Percentiles rank a stretch among this genome's conserved stretches.
Evolutionary conservation across 2,329 filamentous ascomycete genomes (phyloP).

Genomic region (Fusarium poae): DNA sequence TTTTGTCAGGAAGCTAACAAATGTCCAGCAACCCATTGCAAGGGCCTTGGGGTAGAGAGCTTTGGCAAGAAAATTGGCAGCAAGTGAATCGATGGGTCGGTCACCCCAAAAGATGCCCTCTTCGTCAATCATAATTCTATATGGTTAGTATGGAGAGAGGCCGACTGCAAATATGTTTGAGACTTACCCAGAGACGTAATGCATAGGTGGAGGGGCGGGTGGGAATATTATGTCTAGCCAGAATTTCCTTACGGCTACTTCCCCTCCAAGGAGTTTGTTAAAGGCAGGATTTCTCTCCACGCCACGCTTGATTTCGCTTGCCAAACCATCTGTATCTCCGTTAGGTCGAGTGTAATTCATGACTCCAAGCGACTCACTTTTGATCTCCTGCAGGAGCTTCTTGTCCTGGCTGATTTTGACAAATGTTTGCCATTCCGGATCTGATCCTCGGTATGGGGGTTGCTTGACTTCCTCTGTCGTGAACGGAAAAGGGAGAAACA

Average conservation of each 20-base stretch:
- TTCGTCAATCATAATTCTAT: constrained; percentile 64
- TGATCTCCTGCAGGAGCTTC: constrained; percentile 62
- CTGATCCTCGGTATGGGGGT: constrained; percentile 65
- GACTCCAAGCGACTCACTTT: constrained; percentile 54
- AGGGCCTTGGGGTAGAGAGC: constrained; percentile 67
- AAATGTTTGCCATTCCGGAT: constrained; percentile 75
- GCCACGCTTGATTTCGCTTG: constrained; percentile 52
- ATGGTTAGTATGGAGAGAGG: constrained; percentile 38
- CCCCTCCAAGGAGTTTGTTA: constrained; percentile 61
- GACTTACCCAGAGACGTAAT: constrained; percentile 70
- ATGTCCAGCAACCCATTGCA: constrained; percentile 64
- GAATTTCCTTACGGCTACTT: constrained; percentile 62
- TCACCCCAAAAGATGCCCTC: constrained; percentile 63
- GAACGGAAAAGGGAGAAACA: constrained; percentile 74
- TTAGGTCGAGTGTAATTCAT: constrained; percentile 31
- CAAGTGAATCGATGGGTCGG: constrained; percentile 62
- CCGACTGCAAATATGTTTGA: not conserved
- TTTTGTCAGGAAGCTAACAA: constrained; percentile 62
- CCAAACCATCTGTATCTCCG: constrained; percentile 48
- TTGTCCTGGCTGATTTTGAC: constrained; percentile 68
- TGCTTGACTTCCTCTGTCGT: constrained; percentile 64
- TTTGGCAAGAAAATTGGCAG: constrained; percentile 61
- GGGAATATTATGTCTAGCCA: constrained; percentile 76
- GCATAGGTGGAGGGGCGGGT: constrained; percentile 68
- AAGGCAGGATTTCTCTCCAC: constrained; percentile 58